These are phyloP conservation scores for Nemania sp. DNA, from an alignment of 2,329 filamentous ascomycete genomes.

Conservation along the genomic window DNA sequence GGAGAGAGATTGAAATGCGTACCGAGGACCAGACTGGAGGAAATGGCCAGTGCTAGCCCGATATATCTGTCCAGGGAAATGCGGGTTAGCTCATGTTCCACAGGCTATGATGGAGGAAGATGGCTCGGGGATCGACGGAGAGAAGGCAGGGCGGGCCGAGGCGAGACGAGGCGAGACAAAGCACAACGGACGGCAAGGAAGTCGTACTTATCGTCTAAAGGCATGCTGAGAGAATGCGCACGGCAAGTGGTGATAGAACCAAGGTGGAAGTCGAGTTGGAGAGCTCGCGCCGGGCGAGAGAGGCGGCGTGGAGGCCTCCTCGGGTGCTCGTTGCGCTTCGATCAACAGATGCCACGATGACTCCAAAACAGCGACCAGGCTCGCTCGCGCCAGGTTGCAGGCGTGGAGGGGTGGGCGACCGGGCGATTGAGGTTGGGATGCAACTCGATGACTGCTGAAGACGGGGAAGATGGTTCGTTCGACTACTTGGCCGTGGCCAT, in stretches of 20 bases:
- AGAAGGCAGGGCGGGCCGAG: too few relatives aligned
- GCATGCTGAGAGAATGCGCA: slow-evolving; percentile 41
- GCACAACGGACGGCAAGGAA: slow-evolving; percentile 9
- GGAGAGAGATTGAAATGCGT: slow-evolving; percentile 41
- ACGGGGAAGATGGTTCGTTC: slow-evolving; percentile 10
- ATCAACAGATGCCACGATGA: slow-evolving; percentile 37
- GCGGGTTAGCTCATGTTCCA: slow-evolving; percentile 39
- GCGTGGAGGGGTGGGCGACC: slow-evolving; percentile 2
- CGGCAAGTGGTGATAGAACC: slow-evolving; percentile 12
- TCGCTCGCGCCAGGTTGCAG: slow-evolving; percentile 19
- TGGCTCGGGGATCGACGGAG: not conserved
- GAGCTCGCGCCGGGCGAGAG: slow-evolving; percentile 41
- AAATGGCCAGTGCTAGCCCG: slow-evolving; percentile 74
- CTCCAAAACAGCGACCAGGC: slow-evolving; percentile 27
- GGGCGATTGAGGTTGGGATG: slow-evolving; percentile 2
- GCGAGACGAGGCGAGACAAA: slow-evolving; percentile 1
- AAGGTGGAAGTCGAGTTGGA: slow-evolving; percentile 21
- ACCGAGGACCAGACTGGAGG: slow-evolving; percentile 78
- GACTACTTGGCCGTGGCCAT: slow-evolving; percentile 21
- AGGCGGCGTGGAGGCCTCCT: slow-evolving; percentile 26
- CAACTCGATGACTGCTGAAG: not conserved
- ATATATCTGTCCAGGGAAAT: slow-evolving; percentile 63
- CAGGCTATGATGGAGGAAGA: not conserved
- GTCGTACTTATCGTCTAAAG: slow-evolving; percentile 54
- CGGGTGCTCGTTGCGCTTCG: slow-evolving; percentile 34